Evolutionary conservation across 306 rosid species (phyloP).

Genomic region (Corylus heterophylla): DNA sequence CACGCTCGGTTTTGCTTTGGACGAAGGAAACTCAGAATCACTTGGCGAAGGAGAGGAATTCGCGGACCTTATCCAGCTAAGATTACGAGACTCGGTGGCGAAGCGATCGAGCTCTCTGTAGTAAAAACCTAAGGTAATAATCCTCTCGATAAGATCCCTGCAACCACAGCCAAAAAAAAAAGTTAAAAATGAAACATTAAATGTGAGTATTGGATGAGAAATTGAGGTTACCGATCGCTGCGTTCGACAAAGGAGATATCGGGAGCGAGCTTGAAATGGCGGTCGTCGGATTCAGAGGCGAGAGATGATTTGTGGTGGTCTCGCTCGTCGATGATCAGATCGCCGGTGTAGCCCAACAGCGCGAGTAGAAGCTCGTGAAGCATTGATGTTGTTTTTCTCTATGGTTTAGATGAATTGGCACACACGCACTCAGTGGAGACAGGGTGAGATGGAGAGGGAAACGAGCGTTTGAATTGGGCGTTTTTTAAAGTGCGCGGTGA

Average conservation of each 20-base stretch:
- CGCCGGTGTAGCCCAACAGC: conserved; percentile 91
- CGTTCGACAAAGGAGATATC: conserved; percentile 85
- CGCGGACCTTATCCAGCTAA: conserved; percentile 82
- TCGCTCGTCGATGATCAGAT: conserved; percentile 78
- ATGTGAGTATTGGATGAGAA: background rate
- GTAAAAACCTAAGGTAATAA: conserved; percentile 80
- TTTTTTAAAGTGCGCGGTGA: background rate
- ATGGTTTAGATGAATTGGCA: background rate
- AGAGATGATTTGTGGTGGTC: conserved; percentile 46
- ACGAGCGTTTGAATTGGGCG: background rate
- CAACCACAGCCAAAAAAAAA: conserved; percentile 14
- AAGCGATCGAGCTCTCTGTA: conserved; percentile 89
- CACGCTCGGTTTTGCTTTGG: conserved; percentile 57
- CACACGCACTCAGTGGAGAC: background rate
- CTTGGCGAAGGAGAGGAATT: conserved; percentile 38
- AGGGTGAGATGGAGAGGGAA: background rate
- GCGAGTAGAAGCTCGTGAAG: conserved; percentile 89
- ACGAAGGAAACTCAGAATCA: conserved; percentile 31
- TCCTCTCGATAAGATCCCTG: conserved; percentile 90
- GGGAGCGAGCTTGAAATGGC: conserved; percentile 81
- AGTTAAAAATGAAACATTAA: background rate
- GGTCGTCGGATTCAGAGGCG: conserved; percentile 59
- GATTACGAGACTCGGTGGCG: conserved; percentile 72
- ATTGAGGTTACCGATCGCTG: conserved; percentile 62
- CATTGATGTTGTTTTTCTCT: conserved; percentile 36